These are phyloP conservation scores for Pseudozyma tsukubaensis DNA, from an alignment of 1,284 basidiomycete species.

Conservation along the genomic window DNA sequence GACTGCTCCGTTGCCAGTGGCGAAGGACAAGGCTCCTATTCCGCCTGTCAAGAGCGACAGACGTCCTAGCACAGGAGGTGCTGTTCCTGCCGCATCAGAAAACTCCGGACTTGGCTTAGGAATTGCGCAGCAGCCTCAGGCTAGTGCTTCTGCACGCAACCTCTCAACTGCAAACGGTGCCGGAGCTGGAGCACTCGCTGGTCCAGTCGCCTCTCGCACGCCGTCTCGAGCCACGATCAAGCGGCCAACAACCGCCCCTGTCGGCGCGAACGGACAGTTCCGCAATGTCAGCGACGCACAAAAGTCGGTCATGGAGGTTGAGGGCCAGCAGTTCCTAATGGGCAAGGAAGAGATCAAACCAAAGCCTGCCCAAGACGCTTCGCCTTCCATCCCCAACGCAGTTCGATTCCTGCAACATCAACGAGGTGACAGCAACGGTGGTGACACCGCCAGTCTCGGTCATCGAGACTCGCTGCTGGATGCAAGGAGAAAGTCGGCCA, in stretches of 20 bases:
- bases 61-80: slow-evolving; percentile 21
- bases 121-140: slow-evolving; percentile 5
- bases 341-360: slow-evolving; percentile 24
- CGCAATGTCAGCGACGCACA: slow-evolving; percentile 15
- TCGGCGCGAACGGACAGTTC: slow-evolving; percentile 27
- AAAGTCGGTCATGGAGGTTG: slow-evolving; percentile 38
- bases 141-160: slow-evolving; percentile 22
- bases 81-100: neutral
- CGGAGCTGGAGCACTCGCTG: neutral
- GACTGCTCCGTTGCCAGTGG: slow-evolving; percentile 11
- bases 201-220: slow-evolving; percentile 13
- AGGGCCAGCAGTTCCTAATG: slow-evolving; percentile 43
- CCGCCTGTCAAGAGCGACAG: slow-evolving; percentile 1
- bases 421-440: slow-evolving; percentile 6
- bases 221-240: slow-evolving; percentile 45
- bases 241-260: slow-evolving; percentile 41
- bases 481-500: slow-evolving; percentile 11
- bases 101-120: slow-evolving; percentile 3
- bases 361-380: slow-evolving; percentile 12
- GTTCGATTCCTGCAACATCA: slow-evolving; percentile 41
- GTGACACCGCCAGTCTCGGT: neutral
- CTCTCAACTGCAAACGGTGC: slow-evolving; percentile 6
- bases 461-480: slow-evolving; percentile 20
- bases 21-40: slow-evolving; percentile 5
- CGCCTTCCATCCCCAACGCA: slow-evolving; percentile 41